Base-by-base conservation (phyloP, 2,329 filamentous ascomycete species). In the Paecilomyces variotii region DNA sequence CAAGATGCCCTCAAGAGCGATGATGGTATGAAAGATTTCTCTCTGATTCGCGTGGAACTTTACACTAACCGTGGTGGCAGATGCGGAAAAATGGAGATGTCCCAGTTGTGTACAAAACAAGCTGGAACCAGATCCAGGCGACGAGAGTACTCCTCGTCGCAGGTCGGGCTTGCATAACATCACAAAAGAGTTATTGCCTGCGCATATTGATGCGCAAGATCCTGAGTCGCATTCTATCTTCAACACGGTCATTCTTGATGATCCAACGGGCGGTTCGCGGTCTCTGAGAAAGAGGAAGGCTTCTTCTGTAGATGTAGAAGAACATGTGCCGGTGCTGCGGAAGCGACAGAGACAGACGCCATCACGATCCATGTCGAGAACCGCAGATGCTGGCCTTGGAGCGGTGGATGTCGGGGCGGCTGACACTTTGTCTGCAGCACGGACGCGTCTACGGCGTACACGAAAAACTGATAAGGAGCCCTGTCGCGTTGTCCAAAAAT, bases 201-300 rank as follows among this genome's bases (percentile, higher is more conserved):
- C 86, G 30, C 84, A 87, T 57, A 82, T 84, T 59, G 87, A 87
- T 49, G 75, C 81, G 6, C 79, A 83, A 61, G 86, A 84, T 61
- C 82, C 86, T 14, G 86, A 86, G 61, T 89, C 89, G 14, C 88
- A 90, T 72, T 91, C 89, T 0, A 84, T 91, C 28, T 91, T 91
- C 72, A 88, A 88, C 64, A 86, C 86, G 58, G 77, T 89, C 10
- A 86, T 89, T 39, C 79, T 89, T 57, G 84, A 88, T 56, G 88
- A 91, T 67, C 82, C 87, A 6, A 80, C 88, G 77, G 88, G 93
- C 72, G 89, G 87, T 53, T 87, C 90, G 7, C 87, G 91, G 56
- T 84, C 89, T 32, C 77, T 96, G 60, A 84, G 92, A 60, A 96
- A 96, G 75, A 85, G 92, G 57, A 96, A 93, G 73, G 87, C 90